A percentile compares a stretch with the other conserved stretches of the same genome.
These are phyloP conservation scores for Lactarius pseudohatsudake DNA, from an alignment of 768 basidiomycete genomes.

Conservation along the genomic window DNA sequence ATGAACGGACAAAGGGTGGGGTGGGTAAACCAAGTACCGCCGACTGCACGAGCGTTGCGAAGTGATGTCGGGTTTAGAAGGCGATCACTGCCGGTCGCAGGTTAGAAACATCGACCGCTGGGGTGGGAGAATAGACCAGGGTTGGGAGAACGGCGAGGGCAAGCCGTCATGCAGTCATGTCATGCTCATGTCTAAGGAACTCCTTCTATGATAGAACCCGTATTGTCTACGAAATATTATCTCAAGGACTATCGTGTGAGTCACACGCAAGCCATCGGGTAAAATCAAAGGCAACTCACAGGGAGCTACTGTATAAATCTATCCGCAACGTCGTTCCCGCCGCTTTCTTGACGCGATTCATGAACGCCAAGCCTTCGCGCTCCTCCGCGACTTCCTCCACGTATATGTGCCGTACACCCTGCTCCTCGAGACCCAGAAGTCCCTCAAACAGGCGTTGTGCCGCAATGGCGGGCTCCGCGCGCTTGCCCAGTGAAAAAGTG, in stretches of 20 bases:
- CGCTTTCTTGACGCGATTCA: constrained; percentile 92
- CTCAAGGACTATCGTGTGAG: constrained; percentile 5
- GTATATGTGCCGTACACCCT: constrained; percentile 77
- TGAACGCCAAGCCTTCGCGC: constrained; percentile 86
- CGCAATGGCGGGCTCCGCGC: constrained; percentile 58
- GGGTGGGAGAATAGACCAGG: neutral
- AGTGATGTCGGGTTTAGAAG: neutral
- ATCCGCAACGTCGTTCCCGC: constrained; percentile 52
- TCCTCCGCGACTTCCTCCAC: constrained; percentile 82
- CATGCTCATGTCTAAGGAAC: neutral
- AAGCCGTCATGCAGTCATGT: neutral
- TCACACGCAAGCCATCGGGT: neutral
- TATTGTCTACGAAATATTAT: constrained; percentile 8
- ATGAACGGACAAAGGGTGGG: neutral
- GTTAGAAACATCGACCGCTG: neutral
- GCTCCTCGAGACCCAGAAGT: constrained; percentile 71
- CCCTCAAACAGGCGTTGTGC: constrained; percentile 89
- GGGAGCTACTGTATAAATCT: constrained; percentile 15
- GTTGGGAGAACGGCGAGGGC: neutral
- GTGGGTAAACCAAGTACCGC: neutral
- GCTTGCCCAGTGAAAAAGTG: constrained; percentile 48
- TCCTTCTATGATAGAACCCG: neutral
- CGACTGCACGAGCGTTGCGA: neutral
- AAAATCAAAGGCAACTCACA: constrained; percentile 6
- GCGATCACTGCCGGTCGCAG: neutral